A percentile compares a stretch with the other conserved stretches of the same genome.
phyloP scores from a whole-genome alignment of 163 green algal species.

The Scenedesmus sp. region DNA sequence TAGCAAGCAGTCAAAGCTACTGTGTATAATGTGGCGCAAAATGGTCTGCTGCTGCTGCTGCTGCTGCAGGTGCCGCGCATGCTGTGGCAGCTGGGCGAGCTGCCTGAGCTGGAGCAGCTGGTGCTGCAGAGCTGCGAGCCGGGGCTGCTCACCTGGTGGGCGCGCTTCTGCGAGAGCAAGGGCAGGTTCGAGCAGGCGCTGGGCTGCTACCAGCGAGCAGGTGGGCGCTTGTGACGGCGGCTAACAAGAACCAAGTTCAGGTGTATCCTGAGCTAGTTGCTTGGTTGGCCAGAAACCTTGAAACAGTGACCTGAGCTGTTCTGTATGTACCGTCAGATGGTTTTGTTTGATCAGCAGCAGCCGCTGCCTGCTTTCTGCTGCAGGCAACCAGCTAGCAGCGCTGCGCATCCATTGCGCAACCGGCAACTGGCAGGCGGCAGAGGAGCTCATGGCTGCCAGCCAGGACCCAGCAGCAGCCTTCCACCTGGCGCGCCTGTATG shows the following conservation, averaged over 20 bases:
- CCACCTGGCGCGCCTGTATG: slow-evolving; percentile 82
- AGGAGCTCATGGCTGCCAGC: slow-evolving; percentile 61
- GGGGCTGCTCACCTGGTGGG: slow-evolving; percentile 78
- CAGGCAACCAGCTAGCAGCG: slow-evolving; percentile 70
- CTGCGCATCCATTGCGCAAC: slow-evolving; percentile 75
- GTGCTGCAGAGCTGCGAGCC: slow-evolving; percentile 38
- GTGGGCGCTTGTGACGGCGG: neutral
- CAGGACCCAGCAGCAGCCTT: slow-evolving; percentile 77
- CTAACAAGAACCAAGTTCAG: neutral
- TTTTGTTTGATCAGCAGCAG: no score
- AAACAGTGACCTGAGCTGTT: no score
- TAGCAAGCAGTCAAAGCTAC: no score
- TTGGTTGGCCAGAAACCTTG: no score
- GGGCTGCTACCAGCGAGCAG: slow-evolving; percentile 68
- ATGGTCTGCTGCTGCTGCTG: neutral
- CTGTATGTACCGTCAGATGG: no score
- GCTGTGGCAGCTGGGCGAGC: slow-evolving; percentile 68
- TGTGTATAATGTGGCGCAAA: no score
- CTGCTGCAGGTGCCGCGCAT: slow-evolving; percentile 79
- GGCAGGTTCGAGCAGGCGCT: slow-evolving; percentile 72
- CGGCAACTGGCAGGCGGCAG: slow-evolving; percentile 65
- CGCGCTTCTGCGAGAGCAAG: slow-evolving; percentile 75
- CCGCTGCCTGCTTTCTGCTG: neutral
- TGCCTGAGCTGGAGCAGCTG: slow-evolving; percentile 64
- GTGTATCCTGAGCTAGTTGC: no score